These are phyloP conservation scores for Coemansia sp. DNA, from an alignment of 192 early-diverging fungal genomes.

Conservation along the genomic window DNA sequence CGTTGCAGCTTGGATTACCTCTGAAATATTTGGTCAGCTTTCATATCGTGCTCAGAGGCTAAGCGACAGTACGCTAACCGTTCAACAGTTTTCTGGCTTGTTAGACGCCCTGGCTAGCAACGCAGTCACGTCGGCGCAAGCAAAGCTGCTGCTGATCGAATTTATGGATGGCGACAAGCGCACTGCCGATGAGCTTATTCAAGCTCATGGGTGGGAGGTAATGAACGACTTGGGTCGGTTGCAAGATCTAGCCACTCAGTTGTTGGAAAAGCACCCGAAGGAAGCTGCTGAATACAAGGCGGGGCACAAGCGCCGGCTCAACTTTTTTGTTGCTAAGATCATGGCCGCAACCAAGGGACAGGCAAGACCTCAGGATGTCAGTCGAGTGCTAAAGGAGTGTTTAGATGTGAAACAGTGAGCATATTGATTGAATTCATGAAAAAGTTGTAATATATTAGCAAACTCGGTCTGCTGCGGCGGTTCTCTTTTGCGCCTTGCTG, in stretches of 20 bases:
- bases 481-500: constrained; percentile 6
- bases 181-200: constrained; percentile 60
- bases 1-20: constrained; percentile 58
- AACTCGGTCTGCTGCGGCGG: neutral
- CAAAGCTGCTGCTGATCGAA: constrained; percentile 68
- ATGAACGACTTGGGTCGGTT: constrained; percentile 41
- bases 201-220: constrained; percentile 64
- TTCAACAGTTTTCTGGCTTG: constrained; percentile 61
- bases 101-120: constrained; percentile 64
- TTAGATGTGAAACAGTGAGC: constrained; percentile 3
- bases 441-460: neutral
- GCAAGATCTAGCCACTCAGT: constrained; percentile 11
- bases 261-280: constrained; percentile 38
- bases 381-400: constrained; percentile 58
- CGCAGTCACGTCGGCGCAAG: constrained; percentile 64
- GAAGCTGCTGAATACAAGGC: constrained; percentile 64
- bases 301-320: constrained; percentile 69
- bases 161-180: constrained; percentile 70
- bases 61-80: constrained; percentile 55
- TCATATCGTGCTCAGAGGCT: constrained; percentile 39
- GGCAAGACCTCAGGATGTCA: constrained; percentile 73
- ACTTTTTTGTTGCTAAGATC: constrained; percentile 83
- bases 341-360: constrained; percentile 80
- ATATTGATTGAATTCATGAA: neutral
- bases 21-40: constrained; percentile 58